Conservation (phyloP, 2,329 filamentous ascomycete genomes). For the Aspergillus vadensis region DNA sequence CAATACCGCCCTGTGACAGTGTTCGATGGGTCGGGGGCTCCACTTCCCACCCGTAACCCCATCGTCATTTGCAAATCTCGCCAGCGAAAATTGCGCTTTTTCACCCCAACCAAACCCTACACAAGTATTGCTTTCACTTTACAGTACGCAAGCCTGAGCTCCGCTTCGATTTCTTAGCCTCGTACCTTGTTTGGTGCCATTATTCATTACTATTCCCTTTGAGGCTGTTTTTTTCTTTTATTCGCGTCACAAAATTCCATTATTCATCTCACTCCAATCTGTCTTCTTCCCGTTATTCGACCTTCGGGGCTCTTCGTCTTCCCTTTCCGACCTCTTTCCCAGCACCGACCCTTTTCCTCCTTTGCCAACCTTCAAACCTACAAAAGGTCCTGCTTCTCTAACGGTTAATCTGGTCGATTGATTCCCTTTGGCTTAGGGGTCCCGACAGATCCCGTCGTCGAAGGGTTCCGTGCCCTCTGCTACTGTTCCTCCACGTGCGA, state of each 20-base stretch:
- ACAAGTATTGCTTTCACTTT: neutral
- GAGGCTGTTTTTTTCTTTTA: neutral
- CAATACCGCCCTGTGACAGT: conserved; percentile 2
- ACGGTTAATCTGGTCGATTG: neutral
- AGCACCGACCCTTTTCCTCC: neutral
- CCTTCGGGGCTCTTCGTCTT: neutral
- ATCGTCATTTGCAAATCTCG: neutral
- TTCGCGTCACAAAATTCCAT: conserved; percentile 5
- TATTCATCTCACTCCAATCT: conserved; percentile 3
- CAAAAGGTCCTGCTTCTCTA: neutral
- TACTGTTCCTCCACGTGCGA: conserved; percentile 18
- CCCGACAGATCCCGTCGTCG: neutral
- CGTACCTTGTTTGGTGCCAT: conserved; percentile 2
- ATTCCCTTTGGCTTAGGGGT: conserved; percentile 1
- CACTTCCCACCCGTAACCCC: neutral
- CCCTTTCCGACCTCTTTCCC: neutral
- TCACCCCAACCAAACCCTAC: neutral
- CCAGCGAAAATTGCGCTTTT: neutral
- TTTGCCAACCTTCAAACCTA: neutral
- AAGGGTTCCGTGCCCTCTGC: conserved; percentile 16
- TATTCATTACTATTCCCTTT: conserved; percentile 2
- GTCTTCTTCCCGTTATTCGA: conserved; percentile 4
- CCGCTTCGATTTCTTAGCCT: neutral
- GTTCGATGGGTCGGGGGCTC: neutral
- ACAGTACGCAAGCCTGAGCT: neutral